Base-by-base conservation (phyloP, 352 stramenopile genomes). In the Globisporangium middletonii region DNA sequence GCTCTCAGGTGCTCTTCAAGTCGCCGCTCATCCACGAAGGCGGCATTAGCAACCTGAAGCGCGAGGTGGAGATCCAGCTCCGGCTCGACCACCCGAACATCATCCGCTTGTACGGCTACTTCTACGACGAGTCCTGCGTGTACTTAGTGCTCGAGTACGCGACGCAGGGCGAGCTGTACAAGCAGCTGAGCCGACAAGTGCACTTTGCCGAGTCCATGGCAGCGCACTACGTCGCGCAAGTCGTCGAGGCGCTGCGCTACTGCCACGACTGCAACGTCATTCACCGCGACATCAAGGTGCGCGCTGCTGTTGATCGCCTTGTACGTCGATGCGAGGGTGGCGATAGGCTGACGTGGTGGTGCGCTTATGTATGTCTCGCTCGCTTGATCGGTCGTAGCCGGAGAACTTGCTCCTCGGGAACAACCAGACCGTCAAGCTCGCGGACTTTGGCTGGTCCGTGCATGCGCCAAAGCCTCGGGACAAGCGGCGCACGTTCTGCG, bases 91-190 rank as follows among this genome's bases (percentile, higher is more conserved):
- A 96, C 48, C 74, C 74, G 0, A 92, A 94, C 53, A 69, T 96
- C 47, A 59, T 94, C 19, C 73, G 73, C 1, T 59, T 96, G 41
- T 73, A 84, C 38, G 86, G 86, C 33, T 94, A 94, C 70, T 96
- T 96, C 53, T 89, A 92, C 60, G 83, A 94, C 57, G 83, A 92
- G 13, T 73, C 77, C 1, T 88, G 78, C 47, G 68, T 92, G 13
- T 94, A 94, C 65, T 63, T 96, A 33, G 77, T 94, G 35, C 68
- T 96, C 26, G 86, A 96, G 70, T 94, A 90, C 45, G 84, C 84
- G 2, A 66, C 80, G 0, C 76, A 91, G 26, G 86, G 86, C 8
- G 85, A 94, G 51, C 69, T 96, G 1, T 96, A 88, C 67, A 91
- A 93, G 60, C 60, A 82, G 58, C 62, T 94, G 28, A 80, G 62